These are phyloP conservation scores for Paramecium sonneborni DNA, from an alignment of 73 alveolate species.

Conservation along the genomic window DNA sequence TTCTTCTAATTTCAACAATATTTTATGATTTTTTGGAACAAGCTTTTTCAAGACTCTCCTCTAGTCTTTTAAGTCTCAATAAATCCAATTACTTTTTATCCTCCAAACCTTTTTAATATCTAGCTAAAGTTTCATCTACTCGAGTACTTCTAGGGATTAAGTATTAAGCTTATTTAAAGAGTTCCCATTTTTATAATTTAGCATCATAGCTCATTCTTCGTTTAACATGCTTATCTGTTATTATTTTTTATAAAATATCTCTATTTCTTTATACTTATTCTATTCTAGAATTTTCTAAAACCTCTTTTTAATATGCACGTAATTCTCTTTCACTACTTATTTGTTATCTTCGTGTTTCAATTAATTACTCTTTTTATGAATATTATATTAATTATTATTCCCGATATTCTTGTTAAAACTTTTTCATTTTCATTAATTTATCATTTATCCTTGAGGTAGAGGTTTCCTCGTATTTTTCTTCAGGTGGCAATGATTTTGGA, in stretches of 20 bases:
- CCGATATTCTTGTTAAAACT: background rate
- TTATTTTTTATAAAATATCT: background rate
- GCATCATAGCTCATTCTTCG: constrained; percentile 6
- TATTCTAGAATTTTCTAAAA: background rate
- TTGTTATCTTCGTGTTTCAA: background rate
- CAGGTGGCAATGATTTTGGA: constrained; percentile 5
- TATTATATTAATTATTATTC: background rate
- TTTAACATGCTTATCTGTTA: background rate
- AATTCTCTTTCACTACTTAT: constrained; percentile 14
- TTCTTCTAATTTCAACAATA: background rate
- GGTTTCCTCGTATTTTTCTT: background rate
- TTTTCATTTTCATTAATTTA: background rate
- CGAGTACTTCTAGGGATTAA: constrained; percentile 20
- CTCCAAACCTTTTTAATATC: background rate
- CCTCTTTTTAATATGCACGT: background rate
- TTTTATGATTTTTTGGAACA: background rate
- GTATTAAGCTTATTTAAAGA: background rate
- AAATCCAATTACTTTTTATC: background rate
- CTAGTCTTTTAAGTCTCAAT: background rate
- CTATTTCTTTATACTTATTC: background rate
- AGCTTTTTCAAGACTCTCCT: constrained; percentile 1
- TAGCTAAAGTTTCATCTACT: constrained; percentile 3
- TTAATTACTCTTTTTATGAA: background rate
- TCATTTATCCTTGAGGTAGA: background rate
- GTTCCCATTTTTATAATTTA: background rate